Percentiles rank a stretch among this genome's conserved stretches.
Conservation (phyloP, 2,329 filamentous ascomycete species). For the Anthostomella pinea region DNA sequence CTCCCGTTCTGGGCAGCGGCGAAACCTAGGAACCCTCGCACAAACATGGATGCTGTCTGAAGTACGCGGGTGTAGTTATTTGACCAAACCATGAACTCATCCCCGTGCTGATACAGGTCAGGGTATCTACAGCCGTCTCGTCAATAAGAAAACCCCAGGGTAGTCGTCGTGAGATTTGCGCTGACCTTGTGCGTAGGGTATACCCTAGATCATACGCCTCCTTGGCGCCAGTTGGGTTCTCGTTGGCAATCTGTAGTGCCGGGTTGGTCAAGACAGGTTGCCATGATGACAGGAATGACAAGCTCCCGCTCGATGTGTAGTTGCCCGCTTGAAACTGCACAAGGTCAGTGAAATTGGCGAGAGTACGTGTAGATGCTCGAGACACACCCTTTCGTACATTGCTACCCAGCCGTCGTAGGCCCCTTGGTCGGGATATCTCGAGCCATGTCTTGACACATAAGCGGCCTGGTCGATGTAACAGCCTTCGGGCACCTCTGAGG, state of each 20-base stretch:
- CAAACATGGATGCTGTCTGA: slow-evolving; percentile 60
- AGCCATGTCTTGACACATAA: slow-evolving; percentile 60
- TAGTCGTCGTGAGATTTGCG: background rate
- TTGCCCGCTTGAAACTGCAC: slow-evolving; percentile 49
- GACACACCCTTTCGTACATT: slow-evolving; percentile 41
- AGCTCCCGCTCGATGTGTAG: slow-evolving; percentile 50
- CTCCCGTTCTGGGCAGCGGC: slow-evolving; percentile 51
- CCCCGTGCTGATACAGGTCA: slow-evolving; percentile 47
- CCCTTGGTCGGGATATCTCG: slow-evolving; percentile 59
- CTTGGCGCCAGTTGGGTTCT: slow-evolving; percentile 61
- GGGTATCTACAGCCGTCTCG: slow-evolving; percentile 44
- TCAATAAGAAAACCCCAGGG: slow-evolving; percentile 1
- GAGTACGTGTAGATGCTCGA: background rate
- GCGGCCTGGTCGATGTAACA: slow-evolving; percentile 60
- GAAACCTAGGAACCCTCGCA: slow-evolving; percentile 58
- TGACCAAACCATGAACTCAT: slow-evolving; percentile 58
- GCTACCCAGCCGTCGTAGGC: slow-evolving; percentile 57
- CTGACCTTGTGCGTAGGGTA: slow-evolving; percentile 42
- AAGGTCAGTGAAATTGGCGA: background rate
- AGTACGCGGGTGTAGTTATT: slow-evolving; percentile 65
- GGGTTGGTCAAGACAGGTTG: slow-evolving; percentile 54
- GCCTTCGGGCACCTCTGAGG: slow-evolving; percentile 49
- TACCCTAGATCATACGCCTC: slow-evolving; percentile 58
- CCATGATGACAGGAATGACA: slow-evolving; percentile 60
- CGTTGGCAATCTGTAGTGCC: slow-evolving; percentile 53